Evolutionary conservation across 1,284 basidiomycete genomes (phyloP).

Genomic region (Naganishia liquefaciens): DNA sequence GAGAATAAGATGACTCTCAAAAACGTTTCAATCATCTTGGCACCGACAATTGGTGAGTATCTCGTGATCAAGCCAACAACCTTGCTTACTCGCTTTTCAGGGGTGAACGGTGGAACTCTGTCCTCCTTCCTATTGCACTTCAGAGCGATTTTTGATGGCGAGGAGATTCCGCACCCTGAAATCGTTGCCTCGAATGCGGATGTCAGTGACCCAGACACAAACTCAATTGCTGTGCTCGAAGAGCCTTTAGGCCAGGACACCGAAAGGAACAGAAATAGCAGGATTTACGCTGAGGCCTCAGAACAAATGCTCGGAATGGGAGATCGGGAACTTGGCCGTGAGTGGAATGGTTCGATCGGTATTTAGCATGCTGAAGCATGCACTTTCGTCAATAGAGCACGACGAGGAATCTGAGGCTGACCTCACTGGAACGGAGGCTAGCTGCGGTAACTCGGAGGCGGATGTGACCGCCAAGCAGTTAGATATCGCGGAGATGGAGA

Average conservation of each 20-base stretch:
- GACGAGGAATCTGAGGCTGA: constrained; percentile 29
- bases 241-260: not conserved
- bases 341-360: not conserved
- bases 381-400: constrained; percentile 2
- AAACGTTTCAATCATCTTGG: constrained; percentile 97
- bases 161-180: not conserved
- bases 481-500: not conserved
- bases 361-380: not conserved
- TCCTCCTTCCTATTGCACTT: constrained; percentile 25
- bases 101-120: constrained; percentile 26
- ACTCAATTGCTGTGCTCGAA: not conserved
- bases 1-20: constrained; percentile 98
- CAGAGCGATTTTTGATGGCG: constrained; percentile 32
- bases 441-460: not conserved
- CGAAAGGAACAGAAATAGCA: constrained; percentile 48
- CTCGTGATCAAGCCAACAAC: not conserved
- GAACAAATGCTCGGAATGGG: constrained; percentile 49
- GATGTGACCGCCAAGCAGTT: constrained; percentile 17
- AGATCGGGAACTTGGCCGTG: constrained; percentile 48
- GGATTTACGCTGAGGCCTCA: constrained; percentile 51
- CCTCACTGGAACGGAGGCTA: constrained; percentile 7
- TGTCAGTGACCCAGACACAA: constrained; percentile 32
- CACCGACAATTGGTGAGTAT: constrained; percentile 70
- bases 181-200: constrained; percentile 18
- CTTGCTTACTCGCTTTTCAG: not conserved